Percentiles rank a stretch among this genome's conserved stretches.
Evolutionary conservation across 768 basidiomycete species (phyloP).

Genomic region (Amanita inopinata): DNA sequence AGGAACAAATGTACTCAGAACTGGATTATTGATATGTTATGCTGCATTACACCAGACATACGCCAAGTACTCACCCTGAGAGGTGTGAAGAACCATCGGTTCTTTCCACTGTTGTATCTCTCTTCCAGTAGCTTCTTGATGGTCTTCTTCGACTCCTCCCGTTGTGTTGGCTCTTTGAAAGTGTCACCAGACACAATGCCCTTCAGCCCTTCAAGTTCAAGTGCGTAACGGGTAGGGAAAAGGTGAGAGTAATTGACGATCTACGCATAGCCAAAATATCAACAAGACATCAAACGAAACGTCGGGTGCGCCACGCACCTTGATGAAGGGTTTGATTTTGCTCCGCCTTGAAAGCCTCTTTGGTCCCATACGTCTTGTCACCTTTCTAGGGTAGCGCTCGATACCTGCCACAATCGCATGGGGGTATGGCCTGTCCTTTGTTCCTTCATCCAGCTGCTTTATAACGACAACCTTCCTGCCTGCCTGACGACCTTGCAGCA

Average conservation of each 20-base stretch:
- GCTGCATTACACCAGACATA: not conserved
- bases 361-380: slow-evolving; percentile 89
- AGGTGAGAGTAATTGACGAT: slow-evolving; percentile 97
- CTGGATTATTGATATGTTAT: not conserved
- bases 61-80: slow-evolving; percentile 50
- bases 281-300: not conserved
- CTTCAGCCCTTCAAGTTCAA: slow-evolving; percentile 94
- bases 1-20: slow-evolving; percentile 1
- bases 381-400: slow-evolving; percentile 97
- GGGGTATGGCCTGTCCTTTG: slow-evolving; percentile 92
- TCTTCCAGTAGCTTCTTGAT: slow-evolving; percentile 97
- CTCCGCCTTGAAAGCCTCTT: slow-evolving; percentile 88
- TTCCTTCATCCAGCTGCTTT: slow-evolving; percentile 95
- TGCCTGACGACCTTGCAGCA: slow-evolving; percentile 98
- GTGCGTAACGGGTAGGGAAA: slow-evolving; percentile 97
- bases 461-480: slow-evolving; percentile 99
- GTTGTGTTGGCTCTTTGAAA: slow-evolving; percentile 95
- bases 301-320: slow-evolving; percentile 42
- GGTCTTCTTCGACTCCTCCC: slow-evolving; percentile 90
- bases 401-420: slow-evolving; percentile 98
- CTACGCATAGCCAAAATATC: slow-evolving; percentile 26
- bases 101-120: slow-evolving; percentile 87
- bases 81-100: slow-evolving; percentile 94
- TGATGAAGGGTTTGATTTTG: slow-evolving; percentile 99
- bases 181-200: slow-evolving; percentile 76